Evolutionary conservation across 106 monocot genomes (phyloP).

Genomic region (Acorus gramineus): DNA sequence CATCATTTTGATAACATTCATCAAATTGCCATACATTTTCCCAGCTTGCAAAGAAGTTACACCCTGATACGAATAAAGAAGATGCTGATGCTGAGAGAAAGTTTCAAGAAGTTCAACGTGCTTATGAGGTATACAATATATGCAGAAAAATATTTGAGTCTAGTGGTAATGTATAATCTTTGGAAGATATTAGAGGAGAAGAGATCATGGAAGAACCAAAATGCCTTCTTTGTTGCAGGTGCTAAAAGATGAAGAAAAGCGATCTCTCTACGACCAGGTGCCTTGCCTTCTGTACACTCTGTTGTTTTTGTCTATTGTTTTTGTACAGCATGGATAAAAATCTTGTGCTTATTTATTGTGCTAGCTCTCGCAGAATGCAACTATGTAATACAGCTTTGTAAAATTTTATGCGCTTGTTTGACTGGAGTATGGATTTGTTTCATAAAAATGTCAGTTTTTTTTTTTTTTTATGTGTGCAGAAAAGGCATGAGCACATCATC

Average conservation of each 20-base stretch:
- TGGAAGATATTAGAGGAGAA: too few relatives aligned
- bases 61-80: conserved; percentile 96
- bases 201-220: too few relatives aligned
- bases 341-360: background rate
- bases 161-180: too few relatives aligned
- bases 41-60: conserved; percentile 93
- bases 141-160: too few relatives aligned
- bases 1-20: too few relatives aligned
- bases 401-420: too few relatives aligned
- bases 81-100: conserved; percentile 87
- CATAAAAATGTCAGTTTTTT: too few relatives aligned
- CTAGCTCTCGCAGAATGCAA: background rate
- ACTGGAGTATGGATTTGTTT: too few relatives aligned
- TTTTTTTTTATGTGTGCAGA: too few relatives aligned
- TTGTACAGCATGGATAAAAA: background rate
- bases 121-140: conserved; percentile 59
- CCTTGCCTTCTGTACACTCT: background rate
- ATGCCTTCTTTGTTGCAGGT: conserved; percentile 34
- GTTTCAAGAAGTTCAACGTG: conserved; percentile 89
- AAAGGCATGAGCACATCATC: too few relatives aligned
- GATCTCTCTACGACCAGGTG: conserved; percentile 92
- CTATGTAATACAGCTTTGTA: too few relatives aligned
- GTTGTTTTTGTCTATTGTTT: background rate
- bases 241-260: conserved; percentile 86
- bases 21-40: too few relatives aligned